These are phyloP conservation scores for Pseudisothecium myosuroides DNA, from an alignment of 225 moss, liverwort and hornwort species.

Conservation along the genomic window DNA sequence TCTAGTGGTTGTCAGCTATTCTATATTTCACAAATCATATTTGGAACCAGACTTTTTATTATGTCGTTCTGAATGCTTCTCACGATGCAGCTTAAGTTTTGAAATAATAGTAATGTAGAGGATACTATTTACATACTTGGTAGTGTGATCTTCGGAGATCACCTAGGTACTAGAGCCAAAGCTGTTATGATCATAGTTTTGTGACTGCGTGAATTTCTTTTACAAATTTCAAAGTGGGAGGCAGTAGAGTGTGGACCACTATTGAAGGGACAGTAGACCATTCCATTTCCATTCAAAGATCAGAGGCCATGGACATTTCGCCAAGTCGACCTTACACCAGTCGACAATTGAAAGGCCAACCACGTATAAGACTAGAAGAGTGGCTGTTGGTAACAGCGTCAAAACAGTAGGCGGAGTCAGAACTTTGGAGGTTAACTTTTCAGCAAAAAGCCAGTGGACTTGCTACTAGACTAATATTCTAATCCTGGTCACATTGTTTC, in stretches of 20 bases:
- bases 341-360: neutral
- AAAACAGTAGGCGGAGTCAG: neutral
- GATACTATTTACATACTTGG: neutral
- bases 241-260: neutral
- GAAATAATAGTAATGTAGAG: neutral
- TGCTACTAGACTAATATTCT: neutral
- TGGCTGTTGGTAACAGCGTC: neutral
- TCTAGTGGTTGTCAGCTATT: neutral
- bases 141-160: neutral
- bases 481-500: neutral
- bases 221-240: neutral
- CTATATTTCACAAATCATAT: neutral
- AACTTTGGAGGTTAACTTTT: neutral
- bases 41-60: neutral
- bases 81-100: neutral
- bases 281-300: neutral
- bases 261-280: neutral
- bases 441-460: neutral
- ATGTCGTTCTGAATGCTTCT: neutral
- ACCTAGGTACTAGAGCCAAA: neutral
- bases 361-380: neutral
- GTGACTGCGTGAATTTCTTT: neutral
- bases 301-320: neutral
- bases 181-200: neutral
- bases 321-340: neutral